Base-by-base conservation (phyloP, 2,329 filamentous ascomycete species). In the Arthroderma sp. region DNA sequence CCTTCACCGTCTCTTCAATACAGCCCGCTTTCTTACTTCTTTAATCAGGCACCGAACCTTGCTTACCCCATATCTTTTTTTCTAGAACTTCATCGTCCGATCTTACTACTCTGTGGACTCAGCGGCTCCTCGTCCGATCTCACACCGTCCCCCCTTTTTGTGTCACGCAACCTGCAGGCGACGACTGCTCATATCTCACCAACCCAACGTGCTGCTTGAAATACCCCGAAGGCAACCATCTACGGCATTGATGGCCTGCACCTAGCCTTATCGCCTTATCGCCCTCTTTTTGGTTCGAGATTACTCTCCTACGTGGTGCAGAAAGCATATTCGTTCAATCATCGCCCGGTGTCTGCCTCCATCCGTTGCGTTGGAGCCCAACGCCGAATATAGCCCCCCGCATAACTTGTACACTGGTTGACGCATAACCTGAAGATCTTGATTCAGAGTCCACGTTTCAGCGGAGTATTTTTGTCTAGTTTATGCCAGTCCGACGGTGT, bases 121-220 rank as follows among this genome's bases (percentile, higher is more conserved):
- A 51, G 25, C 6, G 13, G 44, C 25, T 51, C 23, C 13, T 19
- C 43, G 21, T 49, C 43, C 25, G 23, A 31, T 7, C 11, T 49
- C 25, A 38, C 25, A 38, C 19, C 9, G 43, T 13, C 31, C 15
- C 23, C 44, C 44, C 25, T 19, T 51, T 51, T 51, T 25, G 44
- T 35, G 44, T 51, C 44, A 51, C 44, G 21, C 44, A 31, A 9
- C 13, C 25, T 51, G 11, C n/a, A 31, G 25, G 31, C 44, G 23
- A 15, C 44, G 44, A 51, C 44, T 51, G 44, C 44, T 51, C 44
- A 51, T 51, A 51, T 51, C 44, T 51, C 44, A 51, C 44, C 23
- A 31, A 51, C 44, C 11, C 44, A 51, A 31, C 44, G 11, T 15
- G 28, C 23, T 19, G 23, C 28, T 51, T 33, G 25, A 51, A 51